These are phyloP conservation scores for Darksidea phi DNA, from an alignment of 495 filamentous ascomycete species.

Conservation along the genomic window DNA sequence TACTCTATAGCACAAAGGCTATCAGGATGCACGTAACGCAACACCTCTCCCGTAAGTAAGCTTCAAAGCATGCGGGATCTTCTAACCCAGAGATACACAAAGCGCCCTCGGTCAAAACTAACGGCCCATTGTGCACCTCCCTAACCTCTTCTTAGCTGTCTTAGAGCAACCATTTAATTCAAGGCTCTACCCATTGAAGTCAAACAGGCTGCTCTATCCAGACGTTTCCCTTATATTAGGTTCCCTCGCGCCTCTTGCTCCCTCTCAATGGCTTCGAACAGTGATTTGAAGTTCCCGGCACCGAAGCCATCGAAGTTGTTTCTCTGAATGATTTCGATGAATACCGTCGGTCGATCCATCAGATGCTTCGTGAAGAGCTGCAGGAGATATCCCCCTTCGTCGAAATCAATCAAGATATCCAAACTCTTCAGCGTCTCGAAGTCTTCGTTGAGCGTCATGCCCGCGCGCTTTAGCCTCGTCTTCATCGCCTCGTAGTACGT, in stretches of 20 bases:
- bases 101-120: no score
- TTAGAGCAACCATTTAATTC: no score
- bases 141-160: no score
- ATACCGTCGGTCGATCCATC: slow-evolving; percentile 90
- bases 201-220: not conserved
- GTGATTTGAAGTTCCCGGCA: slow-evolving; percentile 89
- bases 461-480: slow-evolving; percentile 57
- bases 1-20: no score
- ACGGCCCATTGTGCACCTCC: no score
- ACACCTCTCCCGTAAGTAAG: no score
- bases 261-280: slow-evolving; percentile 90
- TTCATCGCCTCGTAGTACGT: slow-evolving; percentile 81
- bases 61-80: no score
- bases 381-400: slow-evolving; percentile 76
- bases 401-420: slow-evolving; percentile 88
- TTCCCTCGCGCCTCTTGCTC: slow-evolving; percentile 84
- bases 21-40: no score
- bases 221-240: slow-evolving; percentile 41
- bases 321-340: slow-evolving; percentile 90
- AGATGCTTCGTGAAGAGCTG: slow-evolving; percentile 78
- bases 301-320: slow-evolving; percentile 86
- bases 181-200: no score
- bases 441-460: slow-evolving; percentile 64
- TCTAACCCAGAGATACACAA: no score
- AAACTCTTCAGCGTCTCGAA: slow-evolving; percentile 68